A percentile compares a stretch with the other conserved stretches of the same genome.
Evolutionary conservation across 2,329 filamentous ascomycete genomes (phyloP).

Genomic region (Nigrograna mackinnonii): DNA sequence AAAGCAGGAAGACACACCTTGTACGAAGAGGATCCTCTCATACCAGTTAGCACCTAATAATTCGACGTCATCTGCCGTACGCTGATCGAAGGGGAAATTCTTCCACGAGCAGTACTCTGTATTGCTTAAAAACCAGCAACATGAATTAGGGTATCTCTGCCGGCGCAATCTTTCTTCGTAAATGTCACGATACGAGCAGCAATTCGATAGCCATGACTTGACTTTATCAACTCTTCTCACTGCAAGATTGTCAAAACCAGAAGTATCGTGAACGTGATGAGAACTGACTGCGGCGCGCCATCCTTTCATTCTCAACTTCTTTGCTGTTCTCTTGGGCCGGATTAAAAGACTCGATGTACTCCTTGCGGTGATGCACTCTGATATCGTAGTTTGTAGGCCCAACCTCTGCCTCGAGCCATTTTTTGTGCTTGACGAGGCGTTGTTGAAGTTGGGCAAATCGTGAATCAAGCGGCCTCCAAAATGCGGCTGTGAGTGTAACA

Average conservation of each 20-base stretch:
- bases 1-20: constrained; percentile 31
- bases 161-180: constrained; percentile 11
- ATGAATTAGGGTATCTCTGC: constrained; percentile 18
- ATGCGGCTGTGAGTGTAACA: constrained; percentile 11
- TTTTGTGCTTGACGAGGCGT: constrained; percentile 21
- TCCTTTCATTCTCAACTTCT: constrained; percentile 20
- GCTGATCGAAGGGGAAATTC: constrained; percentile 17
- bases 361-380: constrained; percentile 18
- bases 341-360: constrained; percentile 23
- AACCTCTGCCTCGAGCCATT: constrained; percentile 25
- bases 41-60: constrained; percentile 22
- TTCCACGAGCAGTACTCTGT: constrained; percentile 28
- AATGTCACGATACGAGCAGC: constrained; percentile 10
- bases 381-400: constrained; percentile 19
- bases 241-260: constrained; percentile 9
- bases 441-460: constrained; percentile 27
- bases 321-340: constrained; percentile 9
- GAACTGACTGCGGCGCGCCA: constrained; percentile 21
- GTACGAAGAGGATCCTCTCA: constrained; percentile 32
- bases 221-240: constrained; percentile 28
- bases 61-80: constrained; percentile 20
- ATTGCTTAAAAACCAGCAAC: constrained; percentile 27
- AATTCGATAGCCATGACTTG: constrained; percentile 25
- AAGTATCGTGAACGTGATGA: background rate
- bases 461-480: constrained; percentile 34